These are phyloP conservation scores for Pleurotus citrinopileatus DNA, from an alignment of 768 basidiomycete genomes.

Conservation along the genomic window DNA sequence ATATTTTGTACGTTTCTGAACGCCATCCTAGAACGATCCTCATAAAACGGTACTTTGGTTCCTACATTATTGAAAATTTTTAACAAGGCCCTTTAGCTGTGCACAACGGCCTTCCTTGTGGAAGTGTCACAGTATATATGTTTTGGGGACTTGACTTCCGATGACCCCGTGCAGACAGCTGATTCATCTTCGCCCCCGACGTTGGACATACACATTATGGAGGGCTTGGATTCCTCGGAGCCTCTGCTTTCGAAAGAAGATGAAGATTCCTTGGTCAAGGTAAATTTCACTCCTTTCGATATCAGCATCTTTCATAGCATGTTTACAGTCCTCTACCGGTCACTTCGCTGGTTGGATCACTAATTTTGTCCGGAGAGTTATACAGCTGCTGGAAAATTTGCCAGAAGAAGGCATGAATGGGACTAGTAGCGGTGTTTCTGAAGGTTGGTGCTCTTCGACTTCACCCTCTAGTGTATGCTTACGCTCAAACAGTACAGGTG, in stretches of 20 bases:
- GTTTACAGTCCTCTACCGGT: slow-evolving; percentile 55
- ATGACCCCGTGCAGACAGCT: slow-evolving; percentile 28
- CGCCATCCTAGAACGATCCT: slow-evolving; percentile 62
- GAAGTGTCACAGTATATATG: slow-evolving; percentile 75
- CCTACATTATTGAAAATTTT: slow-evolving; percentile 10
- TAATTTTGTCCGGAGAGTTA: slow-evolving; percentile 75
- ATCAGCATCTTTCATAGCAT: background rate
- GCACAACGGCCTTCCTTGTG: slow-evolving; percentile 72
- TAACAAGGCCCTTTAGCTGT: slow-evolving; percentile 41
- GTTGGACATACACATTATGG: slow-evolving; percentile 35
- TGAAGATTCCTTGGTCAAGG: slow-evolving; percentile 68
- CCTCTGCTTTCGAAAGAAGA: slow-evolving; percentile 51
- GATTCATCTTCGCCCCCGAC: slow-evolving; percentile 30
- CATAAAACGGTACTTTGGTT: slow-evolving; percentile 56
- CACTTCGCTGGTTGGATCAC: slow-evolving; percentile 82
- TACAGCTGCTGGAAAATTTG: slow-evolving; percentile 79
- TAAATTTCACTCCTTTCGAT: slow-evolving; percentile 14
- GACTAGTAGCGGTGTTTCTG: slow-evolving; percentile 57
- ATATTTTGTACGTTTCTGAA: slow-evolving; percentile 5
- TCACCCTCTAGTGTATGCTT: slow-evolving; percentile 8
- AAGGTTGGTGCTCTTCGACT: slow-evolving; percentile 40
- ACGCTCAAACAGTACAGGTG: slow-evolving; percentile 50
- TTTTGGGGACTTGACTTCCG: slow-evolving; percentile 58
- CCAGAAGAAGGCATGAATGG: slow-evolving; percentile 77
- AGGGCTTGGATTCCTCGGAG: slow-evolving; percentile 33